These are phyloP conservation scores for Pharnaceum exiguum DNA, from an alignment of 148 eudicot genomes.

Conservation along the genomic window DNA sequence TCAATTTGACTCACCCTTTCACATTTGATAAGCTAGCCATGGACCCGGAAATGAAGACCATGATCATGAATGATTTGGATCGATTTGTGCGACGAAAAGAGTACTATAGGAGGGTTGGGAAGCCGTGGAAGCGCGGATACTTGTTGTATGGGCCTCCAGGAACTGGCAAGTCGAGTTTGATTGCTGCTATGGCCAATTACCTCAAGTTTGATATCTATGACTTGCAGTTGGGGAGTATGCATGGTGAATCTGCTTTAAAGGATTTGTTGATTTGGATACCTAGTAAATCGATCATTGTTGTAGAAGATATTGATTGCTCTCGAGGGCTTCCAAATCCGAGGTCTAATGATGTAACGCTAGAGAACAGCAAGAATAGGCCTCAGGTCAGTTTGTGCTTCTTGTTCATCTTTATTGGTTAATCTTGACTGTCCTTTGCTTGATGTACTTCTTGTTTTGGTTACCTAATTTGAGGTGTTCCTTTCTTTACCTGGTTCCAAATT, in stretches of 20 bases:
- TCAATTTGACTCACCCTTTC: slow-evolving; percentile 5
- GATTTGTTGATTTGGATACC: background rate
- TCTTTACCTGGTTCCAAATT: too few relatives aligned
- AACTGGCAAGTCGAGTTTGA: too few relatives aligned
- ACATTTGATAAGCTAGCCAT: slow-evolving; percentile 6
- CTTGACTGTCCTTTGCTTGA: too few relatives aligned
- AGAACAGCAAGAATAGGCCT: background rate
- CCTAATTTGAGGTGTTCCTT: too few relatives aligned
- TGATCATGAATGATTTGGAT: slow-evolving; percentile 6
- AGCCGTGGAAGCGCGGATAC: too few relatives aligned
- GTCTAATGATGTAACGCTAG: background rate
- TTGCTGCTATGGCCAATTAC: slow-evolving; percentile 12
- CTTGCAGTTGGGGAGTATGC: background rate
- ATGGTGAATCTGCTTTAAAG: background rate
- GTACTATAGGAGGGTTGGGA: slow-evolving; percentile 2
- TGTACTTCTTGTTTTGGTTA: too few relatives aligned
- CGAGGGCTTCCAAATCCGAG: background rate
- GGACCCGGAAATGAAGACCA: slow-evolving; percentile 1
- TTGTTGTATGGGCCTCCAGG: too few relatives aligned
- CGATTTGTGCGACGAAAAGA: slow-evolving; percentile 6
- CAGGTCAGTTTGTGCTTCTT: background rate
- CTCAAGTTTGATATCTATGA: slow-evolving; percentile 16
- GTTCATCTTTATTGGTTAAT: background rate
- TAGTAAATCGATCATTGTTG: background rate
- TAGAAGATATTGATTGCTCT: slow-evolving; percentile 7